phyloP scores from a whole-genome alignment of 1,284 basidiomycete genomes.

The Ceratobasidium sp. region DNA sequence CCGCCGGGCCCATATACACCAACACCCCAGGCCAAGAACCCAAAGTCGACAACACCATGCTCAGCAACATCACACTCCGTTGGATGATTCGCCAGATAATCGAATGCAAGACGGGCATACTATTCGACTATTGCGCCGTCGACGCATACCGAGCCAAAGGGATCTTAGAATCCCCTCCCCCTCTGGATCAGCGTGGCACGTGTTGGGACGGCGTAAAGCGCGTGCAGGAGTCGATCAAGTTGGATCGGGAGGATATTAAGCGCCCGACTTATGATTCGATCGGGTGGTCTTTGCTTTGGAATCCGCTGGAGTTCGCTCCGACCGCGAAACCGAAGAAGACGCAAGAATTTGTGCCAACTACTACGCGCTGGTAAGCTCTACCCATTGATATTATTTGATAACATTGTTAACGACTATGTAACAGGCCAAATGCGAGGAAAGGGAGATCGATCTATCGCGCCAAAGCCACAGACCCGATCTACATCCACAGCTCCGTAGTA shows the following conservation, averaged over 20 bases:
- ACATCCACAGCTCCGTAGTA: constrained; percentile 36
- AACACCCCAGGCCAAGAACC: no score
- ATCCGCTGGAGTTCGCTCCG: constrained; percentile 7
- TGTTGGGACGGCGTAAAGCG: constrained; percentile 17
- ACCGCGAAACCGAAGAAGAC: constrained; percentile 24
- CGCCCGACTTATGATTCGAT: constrained; percentile 39
- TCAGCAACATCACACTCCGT: constrained; percentile 43
- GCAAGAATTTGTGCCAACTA: not conserved
- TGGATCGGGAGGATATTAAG: constrained; percentile 18
- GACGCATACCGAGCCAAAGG: constrained; percentile 14
- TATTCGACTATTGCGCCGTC: constrained; percentile 40
- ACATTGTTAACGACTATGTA: no score
- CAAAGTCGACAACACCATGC: constrained; percentile 16
- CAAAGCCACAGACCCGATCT: constrained; percentile 29
- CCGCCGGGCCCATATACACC: not conserved
- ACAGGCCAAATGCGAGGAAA: constrained; percentile 30
- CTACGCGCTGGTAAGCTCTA: constrained; percentile 7
- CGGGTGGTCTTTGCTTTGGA: constrained; percentile 35
- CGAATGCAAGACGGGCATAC: constrained; percentile 43
- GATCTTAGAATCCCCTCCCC: constrained; percentile 15
- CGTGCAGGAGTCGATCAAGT: constrained; percentile 24
- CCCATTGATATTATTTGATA: not conserved
- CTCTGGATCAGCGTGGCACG: not conserved
- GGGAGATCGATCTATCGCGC: constrained; percentile 13
- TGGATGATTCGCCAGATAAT: constrained; percentile 48